Evolutionary conservation across 441 rosid species (phyloP), one percentile per base, ranked within the genome.

Genomic region (Pelargonium cotyledonis): DNA sequence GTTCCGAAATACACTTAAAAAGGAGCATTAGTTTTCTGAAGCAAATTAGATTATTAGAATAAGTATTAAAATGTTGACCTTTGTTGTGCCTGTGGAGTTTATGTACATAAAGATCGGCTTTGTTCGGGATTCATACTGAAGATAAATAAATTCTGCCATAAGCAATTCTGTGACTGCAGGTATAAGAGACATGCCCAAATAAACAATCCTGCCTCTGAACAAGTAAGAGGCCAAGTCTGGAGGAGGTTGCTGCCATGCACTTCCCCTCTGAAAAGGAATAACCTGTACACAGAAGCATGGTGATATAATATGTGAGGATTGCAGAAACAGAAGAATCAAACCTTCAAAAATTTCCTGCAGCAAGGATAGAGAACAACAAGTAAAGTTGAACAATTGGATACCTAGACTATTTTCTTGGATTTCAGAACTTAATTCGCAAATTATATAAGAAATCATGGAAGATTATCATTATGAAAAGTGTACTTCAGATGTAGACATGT

Each of bases 141-240:
- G 97, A 80, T 88, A 91, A 71, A 89, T 88, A 87, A 94, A 87
- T 69, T 91, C 93, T 0, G 95, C 95, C 5, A 89, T 75, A 51
- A 89, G 79, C 79, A 94, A 71, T 85, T 88, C 91, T 6, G 95
- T 86, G 65, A 91, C 96, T 49, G 89, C 81, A 70, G 99, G 99
- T 77, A 91, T 89, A 75, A 88, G 95, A 69, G 91, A 82, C 97
- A 91, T 89, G 68, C 99, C 97, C 87, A 94, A 75, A 81, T 94
- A 88, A 16, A 91, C 95, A 74, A 94, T 94, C 38, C 90, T 81
- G 63, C 88, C 84, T 76, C 87, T 88, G 81, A 77, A 87, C 77
- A 94, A 76, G 82, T 88, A 89, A 1, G 97, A 91, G 44, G 96
- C 93, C 68, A 94, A 79, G 80, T 91, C 96, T 5, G 96, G 96